Evolutionary conservation across 805 yeast genomes (phyloP), one percentile per base, ranked within the genome.

Genomic region (Dipodascus albidus): DNA sequence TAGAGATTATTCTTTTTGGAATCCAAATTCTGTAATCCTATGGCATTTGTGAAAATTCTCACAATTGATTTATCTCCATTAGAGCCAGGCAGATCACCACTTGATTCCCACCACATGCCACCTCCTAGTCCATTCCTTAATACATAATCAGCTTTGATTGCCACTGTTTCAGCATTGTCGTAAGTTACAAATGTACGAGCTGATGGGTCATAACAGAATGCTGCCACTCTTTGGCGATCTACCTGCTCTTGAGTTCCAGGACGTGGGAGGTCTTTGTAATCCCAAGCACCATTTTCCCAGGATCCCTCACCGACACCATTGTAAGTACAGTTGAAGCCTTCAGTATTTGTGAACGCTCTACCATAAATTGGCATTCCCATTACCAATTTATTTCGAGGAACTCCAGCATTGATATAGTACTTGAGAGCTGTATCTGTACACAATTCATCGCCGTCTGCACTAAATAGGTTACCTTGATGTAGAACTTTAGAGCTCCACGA

Each of bases 351-450:
- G 56, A 79, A 80, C 1, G 77, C 71, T 31, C 84, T 65, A 20
- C 96, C 98, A 65, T 89, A 93, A n/a, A 81, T 70, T 0, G 98
- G 97, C 83, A 90, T 85, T 0, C 98, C 99, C 33, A 93, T 61
- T 1, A 84, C 72, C 3, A 91, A 57, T 62, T 87, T 85, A 0
- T 58, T 41, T 0, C 82, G 59, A 0, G 66, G 54, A 1, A 83
- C 73, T 0, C 82, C 79, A 1, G 58, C 54, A 0, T 60, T 20
- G 0, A 74, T 27, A 67, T 83, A 78, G 53, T 62, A 66, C 1
- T 64, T 52, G 1, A 87, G 68, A 0, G 83, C 78, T 2, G 68
- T 64, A 54, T 78, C 78, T 1, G 74, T 81, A 52, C 77, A 76
- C 31, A 77, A 60, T 2, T 65, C 69, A 50, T 71, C 72, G 63